These are phyloP conservation scores for Trametes pubescens DNA, from an alignment of 1,284 basidiomycete species.

Conservation along the genomic window DNA sequence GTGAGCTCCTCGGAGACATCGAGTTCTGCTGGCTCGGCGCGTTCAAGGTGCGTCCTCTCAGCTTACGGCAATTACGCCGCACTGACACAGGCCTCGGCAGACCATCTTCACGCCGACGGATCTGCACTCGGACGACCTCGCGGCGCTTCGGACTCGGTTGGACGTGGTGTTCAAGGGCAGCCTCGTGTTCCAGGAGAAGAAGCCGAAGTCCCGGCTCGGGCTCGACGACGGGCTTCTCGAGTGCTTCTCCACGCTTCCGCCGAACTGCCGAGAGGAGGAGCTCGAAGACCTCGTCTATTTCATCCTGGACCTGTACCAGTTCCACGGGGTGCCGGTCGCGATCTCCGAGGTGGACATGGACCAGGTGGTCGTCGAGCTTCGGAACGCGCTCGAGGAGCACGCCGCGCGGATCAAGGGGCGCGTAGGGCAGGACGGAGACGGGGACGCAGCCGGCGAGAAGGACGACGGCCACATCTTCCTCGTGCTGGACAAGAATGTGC, in stretches of 20 bases:
- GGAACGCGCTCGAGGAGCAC: slow-evolving; percentile 76
- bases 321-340: slow-evolving; percentile 89
- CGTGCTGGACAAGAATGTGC: slow-evolving; percentile 90
- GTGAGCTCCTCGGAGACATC: slow-evolving; percentile 82
- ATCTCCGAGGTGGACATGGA: slow-evolving; percentile 94
- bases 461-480: slow-evolving; percentile 84
- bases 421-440: slow-evolving; percentile 31
- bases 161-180: slow-evolving; percentile 79
- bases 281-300: slow-evolving; percentile 96
- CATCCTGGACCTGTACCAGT: slow-evolving; percentile 92
- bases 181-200: slow-evolving; percentile 67
- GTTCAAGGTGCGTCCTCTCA: slow-evolving; percentile 79
- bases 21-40: slow-evolving; percentile 98
- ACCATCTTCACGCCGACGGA: slow-evolving; percentile 74
- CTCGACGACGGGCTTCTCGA: slow-evolving; percentile 82
- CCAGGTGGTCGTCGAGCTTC: slow-evolving; percentile 81
- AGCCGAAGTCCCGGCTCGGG: slow-evolving; percentile 58
- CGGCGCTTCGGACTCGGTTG: slow-evolving; percentile 68
- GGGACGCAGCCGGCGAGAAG: neutral
- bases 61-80: slow-evolving; percentile 3
- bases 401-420: slow-evolving; percentile 49
- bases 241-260: slow-evolving; percentile 85
- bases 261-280: slow-evolving; percentile 90
- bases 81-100: slow-evolving; percentile 46
- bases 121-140: slow-evolving; percentile 55